These are phyloP conservation scores for Penicillium verhagenii DNA, from an alignment of 495 filamentous ascomycete species.

Conservation along the genomic window DNA sequence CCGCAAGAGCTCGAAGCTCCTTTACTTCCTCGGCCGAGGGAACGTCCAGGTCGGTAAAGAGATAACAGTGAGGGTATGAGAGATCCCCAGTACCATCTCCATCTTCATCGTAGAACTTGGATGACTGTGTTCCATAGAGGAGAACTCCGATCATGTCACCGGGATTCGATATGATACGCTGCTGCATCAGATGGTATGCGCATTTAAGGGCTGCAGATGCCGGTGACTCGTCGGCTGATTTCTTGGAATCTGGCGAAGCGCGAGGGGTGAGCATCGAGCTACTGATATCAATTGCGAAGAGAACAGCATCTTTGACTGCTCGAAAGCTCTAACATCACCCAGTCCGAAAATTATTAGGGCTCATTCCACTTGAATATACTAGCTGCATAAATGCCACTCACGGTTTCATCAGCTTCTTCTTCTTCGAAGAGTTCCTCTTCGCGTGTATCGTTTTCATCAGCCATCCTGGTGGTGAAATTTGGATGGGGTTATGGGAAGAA, in stretches of 20 bases:
- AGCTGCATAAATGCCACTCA: slow-evolving; percentile 33
- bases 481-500: not conserved
- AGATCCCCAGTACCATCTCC: slow-evolving; percentile 57
- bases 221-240: slow-evolving; percentile 68
- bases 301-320: slow-evolving; percentile 89
- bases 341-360: not conserved
- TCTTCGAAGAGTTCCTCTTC: slow-evolving; percentile 60
- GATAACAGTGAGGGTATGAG: slow-evolving; percentile 88
- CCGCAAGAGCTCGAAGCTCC: slow-evolving; percentile 66
- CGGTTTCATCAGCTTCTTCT: slow-evolving; percentile 70
- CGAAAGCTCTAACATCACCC: slow-evolving; percentile 69
- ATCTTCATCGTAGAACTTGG: slow-evolving; percentile 74
- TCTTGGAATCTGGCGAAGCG: slow-evolving; percentile 63
- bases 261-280: slow-evolving; percentile 80
- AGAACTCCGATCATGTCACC: slow-evolving; percentile 97
- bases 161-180: slow-evolving; percentile 94
- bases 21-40: slow-evolving; percentile 88
- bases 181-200: slow-evolving; percentile 93
- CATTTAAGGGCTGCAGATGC: slow-evolving; percentile 85
- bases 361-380: slow-evolving; percentile 2
- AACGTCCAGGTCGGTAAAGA: slow-evolving; percentile 84
- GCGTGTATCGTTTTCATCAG: slow-evolving; percentile 38
- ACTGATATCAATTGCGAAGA: slow-evolving; percentile 95
- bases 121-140: slow-evolving; percentile 87
- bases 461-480: slow-evolving; percentile 29